Evolutionary conservation across 1,284 basidiomycete species (phyloP), one percentile per base, ranked within the genome.

Genomic region (Butyriboletus appendiculatus): DNA sequence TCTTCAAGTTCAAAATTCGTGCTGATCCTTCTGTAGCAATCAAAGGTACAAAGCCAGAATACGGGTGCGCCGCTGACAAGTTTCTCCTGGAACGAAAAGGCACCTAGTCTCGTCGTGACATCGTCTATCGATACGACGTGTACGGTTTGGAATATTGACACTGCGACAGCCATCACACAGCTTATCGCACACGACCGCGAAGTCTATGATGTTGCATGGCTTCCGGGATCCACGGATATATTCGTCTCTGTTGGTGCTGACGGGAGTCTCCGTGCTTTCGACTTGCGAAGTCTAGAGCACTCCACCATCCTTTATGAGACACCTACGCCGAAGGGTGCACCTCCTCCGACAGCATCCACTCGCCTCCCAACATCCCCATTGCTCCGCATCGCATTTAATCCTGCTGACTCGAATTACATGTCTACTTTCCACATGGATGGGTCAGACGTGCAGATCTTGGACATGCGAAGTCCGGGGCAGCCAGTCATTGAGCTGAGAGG

Each of bases 211-310:
- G 94, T 96, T 46, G 95, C 94, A 39, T 98, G 97, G 96, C 84
- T 98, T n/a, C 97, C 97, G 2, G 86, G 89, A n/a, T 96, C 93
- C 12, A 92, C 92, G 5, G 96, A 99, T 71, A 96, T 98, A 60
- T 99, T 99, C 72, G 96, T 98, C 33, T 96, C 94, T 15, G 97
- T 99, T 20, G 97, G 97, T 24, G 97, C 96, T 14, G 97, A 99
- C 69, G 97, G 97, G 12, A 94, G 90, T 55, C 78, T 99, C 35
- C 91, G 97, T 45, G 96, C 97, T 9, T 99, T 99, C 69, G 97
- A 99, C 73, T 76, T 99, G 52, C 88, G 97, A 37, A 93, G 91
- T 62, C 81, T 99, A 43, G 97, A 99, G 70, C 97, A 99, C 73
- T 98, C 95, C 9, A 99, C 97, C 3, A 99, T 99, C 64, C 81